phyloP scores from a whole-genome alignment of 805 yeast species.

The Sporopachydermia quercuum region DNA sequence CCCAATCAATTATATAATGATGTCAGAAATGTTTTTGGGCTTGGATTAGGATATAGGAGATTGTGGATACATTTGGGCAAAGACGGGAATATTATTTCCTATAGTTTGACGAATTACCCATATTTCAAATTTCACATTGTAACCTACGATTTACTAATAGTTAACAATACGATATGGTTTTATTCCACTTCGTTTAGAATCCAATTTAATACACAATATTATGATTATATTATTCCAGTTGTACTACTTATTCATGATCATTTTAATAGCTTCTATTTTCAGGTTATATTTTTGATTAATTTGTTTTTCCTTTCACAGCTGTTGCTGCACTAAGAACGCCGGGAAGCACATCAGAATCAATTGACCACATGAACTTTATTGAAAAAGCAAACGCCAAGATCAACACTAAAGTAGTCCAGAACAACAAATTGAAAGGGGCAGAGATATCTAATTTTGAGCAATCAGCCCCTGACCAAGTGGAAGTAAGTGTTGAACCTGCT shows the following conservation, averaged over 20 bases:
- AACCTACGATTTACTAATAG: neutral
- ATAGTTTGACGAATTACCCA: too few species aligned
- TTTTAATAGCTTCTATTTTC: too few species aligned
- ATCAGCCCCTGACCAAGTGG: slow-evolving; percentile 27
- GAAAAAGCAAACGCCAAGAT: slow-evolving; percentile 32
- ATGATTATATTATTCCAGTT: neutral
- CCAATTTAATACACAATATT: neutral
- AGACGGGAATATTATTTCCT: too few species aligned
- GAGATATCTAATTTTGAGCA: slow-evolving; percentile 59
- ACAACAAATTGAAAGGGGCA: slow-evolving; percentile 47
- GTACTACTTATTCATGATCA: neutral
- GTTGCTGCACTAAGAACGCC: neutral
- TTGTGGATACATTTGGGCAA: neutral
- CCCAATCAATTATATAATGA: too few species aligned
- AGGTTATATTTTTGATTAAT: too few species aligned
- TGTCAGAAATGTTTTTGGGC: neutral
- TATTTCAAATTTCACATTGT: too few species aligned
- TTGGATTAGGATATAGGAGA: neutral
- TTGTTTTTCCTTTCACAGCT: neutral
- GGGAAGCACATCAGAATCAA: slow-evolving; percentile 19
- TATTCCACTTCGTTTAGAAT: neutral
- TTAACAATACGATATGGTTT: neutral
- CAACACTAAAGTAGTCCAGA: slow-evolving; percentile 48
- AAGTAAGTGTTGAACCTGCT: slow-evolving; percentile 10
- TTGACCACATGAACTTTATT: slow-evolving; percentile 32